Conservation (phyloP, 202 grass and related monocot species). For the Zoysia matrella region DNA sequence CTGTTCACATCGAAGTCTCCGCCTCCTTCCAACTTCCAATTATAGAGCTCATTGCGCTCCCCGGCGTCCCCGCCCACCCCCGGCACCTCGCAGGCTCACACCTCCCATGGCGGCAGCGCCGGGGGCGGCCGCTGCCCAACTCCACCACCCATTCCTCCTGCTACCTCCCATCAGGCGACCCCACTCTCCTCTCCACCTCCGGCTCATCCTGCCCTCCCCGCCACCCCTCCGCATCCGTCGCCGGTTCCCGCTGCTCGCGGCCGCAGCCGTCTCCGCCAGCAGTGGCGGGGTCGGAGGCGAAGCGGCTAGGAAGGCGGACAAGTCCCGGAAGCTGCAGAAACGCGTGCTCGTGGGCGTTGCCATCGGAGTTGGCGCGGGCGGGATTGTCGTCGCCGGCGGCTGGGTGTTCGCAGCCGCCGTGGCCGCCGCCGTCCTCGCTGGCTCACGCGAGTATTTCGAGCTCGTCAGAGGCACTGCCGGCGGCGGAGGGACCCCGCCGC, state of each 20-base stretch:
- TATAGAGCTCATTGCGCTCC: too few species aligned
- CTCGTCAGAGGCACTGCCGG: slow-evolving; percentile 70
- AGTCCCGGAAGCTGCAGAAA: slow-evolving; percentile 60
- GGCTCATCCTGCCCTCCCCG: slow-evolving; percentile 39
- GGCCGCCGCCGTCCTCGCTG: slow-evolving; percentile 50
- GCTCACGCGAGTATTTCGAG: slow-evolving; percentile 81
- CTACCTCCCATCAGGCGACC: neutral
- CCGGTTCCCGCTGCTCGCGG: slow-evolving; percentile 38
- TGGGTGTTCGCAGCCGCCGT: slow-evolving; percentile 68
- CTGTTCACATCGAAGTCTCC: slow-evolving; percentile 46
- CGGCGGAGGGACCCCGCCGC: slow-evolving; percentile 61
- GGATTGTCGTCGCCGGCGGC: slow-evolving; percentile 73
- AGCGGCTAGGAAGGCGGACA: slow-evolving; percentile 8
- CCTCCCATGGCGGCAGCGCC: slow-evolving; percentile 34
- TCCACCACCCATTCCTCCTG: neutral
- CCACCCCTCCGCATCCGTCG: slow-evolving; percentile 36
- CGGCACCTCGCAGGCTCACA: neutral
- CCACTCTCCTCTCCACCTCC: slow-evolving; percentile 22
- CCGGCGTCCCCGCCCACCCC: too few species aligned
- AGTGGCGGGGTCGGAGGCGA: neutral
- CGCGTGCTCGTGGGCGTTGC: slow-evolving; percentile 78
- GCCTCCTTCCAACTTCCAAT: neutral
- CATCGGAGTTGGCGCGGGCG: slow-evolving; percentile 85
- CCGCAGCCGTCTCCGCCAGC: slow-evolving; percentile 18
- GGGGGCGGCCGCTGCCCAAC: slow-evolving; percentile 33